Evolutionary conservation across 2,329 filamentous ascomycete species (phyloP).

Genomic region (Emericellopsis cladophorae): DNA sequence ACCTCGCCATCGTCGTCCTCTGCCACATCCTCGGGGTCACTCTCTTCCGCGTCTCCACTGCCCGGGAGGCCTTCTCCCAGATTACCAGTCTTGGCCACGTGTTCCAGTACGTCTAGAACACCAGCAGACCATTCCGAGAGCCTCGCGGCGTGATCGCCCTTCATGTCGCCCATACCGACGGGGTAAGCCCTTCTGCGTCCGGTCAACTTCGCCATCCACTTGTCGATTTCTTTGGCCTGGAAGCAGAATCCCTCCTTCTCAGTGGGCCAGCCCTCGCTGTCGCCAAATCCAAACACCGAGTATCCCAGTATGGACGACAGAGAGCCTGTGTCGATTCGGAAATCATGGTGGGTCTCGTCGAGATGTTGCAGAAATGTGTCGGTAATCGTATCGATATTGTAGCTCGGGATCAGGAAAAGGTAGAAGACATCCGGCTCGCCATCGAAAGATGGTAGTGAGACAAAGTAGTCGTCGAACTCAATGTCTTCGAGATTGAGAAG

Average conservation of each 20-base stretch:
- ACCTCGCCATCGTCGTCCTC: conserved; percentile 45
- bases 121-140: conserved; percentile 70
- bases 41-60: conserved; percentile 75
- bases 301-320: conserved; percentile 69
- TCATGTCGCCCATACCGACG: conserved; percentile 77
- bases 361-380: conserved; percentile 80
- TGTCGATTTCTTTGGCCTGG: conserved; percentile 81
- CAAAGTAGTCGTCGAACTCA: conserved; percentile 89
- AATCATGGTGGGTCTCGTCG: conserved; percentile 89
- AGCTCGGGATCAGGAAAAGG: conserved; percentile 73
- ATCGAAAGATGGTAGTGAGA: conserved; percentile 52
- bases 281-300: conserved; percentile 87
- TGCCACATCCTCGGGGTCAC: conserved; percentile 60
- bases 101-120: conserved; percentile 56
- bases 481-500: conserved; percentile 71
- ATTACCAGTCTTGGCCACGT: conserved; percentile 45
- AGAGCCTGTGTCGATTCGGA: conserved; percentile 84
- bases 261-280: conserved; percentile 82
- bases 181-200: conserved; percentile 78
- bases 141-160: conserved; percentile 53
- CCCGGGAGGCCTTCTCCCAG: conserved; percentile 57
- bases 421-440: conserved; percentile 60
- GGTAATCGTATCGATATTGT: conserved; percentile 89
- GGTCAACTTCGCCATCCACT: conserved; percentile 94
- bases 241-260: conserved; percentile 87